Base-by-base conservation (phyloP, 2,329 filamentous ascomycete genomes). In the Alternaria sp. region DNA sequence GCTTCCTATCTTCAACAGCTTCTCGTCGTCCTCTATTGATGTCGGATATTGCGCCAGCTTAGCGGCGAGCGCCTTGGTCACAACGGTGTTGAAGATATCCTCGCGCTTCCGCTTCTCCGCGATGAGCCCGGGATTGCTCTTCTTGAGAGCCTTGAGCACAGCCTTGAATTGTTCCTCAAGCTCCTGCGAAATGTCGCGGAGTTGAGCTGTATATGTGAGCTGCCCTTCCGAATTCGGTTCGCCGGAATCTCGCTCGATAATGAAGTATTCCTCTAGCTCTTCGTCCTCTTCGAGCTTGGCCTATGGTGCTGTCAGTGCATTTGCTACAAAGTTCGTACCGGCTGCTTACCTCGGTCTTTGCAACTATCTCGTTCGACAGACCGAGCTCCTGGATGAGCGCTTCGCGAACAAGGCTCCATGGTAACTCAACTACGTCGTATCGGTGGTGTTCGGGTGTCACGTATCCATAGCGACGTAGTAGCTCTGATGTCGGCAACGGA, bases 241-340 rank as follows among this genome's bases (percentile, higher is more conserved):
- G 9, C 69, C 69, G 1, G 69, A 66, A 38, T 71, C 67, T 22
- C 69, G 69, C 48, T 71, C 69, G 22, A 71, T 54, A 7, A 70
- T 49, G 41, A 69, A 69, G 22, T 61, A 63, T 2, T 70, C 67
- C 30, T 67, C 64, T 0, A 67, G 24, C n/a, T 67, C 63, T 3
- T 65, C 62, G 18, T 57, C 30, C 7, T 63, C 60, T 18, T 54
- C 36, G 4, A 54, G 30, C 3, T 48, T 44, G 3, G n/a, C 43
- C 51, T 59, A 20, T 8, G 6, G 3, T 3, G 3, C 2, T 22
- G 20, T 59, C 16, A 59, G 34, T 9, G 2, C 4, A n/a, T 38
- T 20, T 5, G 1, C 2, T 36, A 0, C 0, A 14, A 1, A 32
- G 7, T 5, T 16, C 2, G 57, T 26, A 5, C 57, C 26, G 5